Base-by-base conservation (phyloP, 2,329 filamentous ascomycete genomes). In the Geosmithia flava region DNA sequence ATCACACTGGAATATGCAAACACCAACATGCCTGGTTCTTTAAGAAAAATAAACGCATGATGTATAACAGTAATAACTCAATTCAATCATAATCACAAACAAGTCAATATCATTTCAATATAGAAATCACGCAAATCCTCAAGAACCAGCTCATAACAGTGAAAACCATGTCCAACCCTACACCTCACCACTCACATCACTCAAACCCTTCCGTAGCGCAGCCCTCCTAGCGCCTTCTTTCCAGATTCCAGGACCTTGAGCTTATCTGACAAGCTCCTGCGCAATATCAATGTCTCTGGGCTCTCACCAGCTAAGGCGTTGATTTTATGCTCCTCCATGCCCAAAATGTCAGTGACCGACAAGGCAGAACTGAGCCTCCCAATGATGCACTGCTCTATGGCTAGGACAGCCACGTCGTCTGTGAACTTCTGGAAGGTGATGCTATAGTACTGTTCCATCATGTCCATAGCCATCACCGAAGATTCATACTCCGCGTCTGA, bases 371-470 rank as follows among this genome's bases (percentile, higher is more conserved):
- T 49, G 1, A 62, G 54, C 42, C 59, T 54, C 5, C 51, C 53
- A 13, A 64, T 58, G n/a, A 65, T 55, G 40, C 54, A 55, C n/a
- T 53, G 51, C 50, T 66, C 63, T 29, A 66, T 53, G 1, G 56
- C 62, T 8, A 62, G 50, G 33, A 55, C 54, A 48, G 57, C 54
- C 19, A 65, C 54, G 37, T 64, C 57, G 47, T 66, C 62, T 7
- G 63, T 52, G 30, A 63, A 57, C 17, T 53, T 55, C 29, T 57
- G 58, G 42, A 62, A 7, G 2, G 63, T 59, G 11, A 64, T 62
- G 55, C 67, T 60, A 52, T 67, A 68, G 53, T 63, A 68, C 16
- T 65, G 64, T 48, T 60, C 53, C 62, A 66, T 62, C 44, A 54
- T 58, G 47, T 65, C 63, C n/a, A 65, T 49, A 42, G 61, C 61